Conservation (phyloP, 2,329 filamentous ascomycete species). For the Leptodontidium sp. region DNA sequence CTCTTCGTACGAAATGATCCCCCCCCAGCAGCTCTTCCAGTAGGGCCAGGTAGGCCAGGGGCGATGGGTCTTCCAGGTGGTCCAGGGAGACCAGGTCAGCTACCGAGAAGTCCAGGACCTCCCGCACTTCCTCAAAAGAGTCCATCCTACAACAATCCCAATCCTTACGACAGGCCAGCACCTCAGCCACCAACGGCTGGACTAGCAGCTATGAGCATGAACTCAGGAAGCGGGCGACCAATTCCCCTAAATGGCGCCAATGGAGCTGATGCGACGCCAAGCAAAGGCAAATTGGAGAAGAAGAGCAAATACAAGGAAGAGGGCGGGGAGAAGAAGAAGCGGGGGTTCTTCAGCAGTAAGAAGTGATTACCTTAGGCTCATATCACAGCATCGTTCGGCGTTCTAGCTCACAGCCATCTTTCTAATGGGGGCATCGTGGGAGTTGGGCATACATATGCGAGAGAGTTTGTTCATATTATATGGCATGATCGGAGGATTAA, state of each 20-base stretch:
- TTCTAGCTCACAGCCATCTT: slow-evolving; percentile 21
- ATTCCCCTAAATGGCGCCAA: slow-evolving; percentile 43
- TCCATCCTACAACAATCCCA: slow-evolving; percentile 23
- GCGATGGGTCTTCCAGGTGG: slow-evolving; percentile 30
- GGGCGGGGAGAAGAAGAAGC: slow-evolving; percentile 60
- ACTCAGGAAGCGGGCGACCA: slow-evolving; percentile 37
- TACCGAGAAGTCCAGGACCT: slow-evolving; percentile 43
- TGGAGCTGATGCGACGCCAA: slow-evolving; percentile 37
- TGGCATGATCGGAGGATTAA: slow-evolving; percentile 9
- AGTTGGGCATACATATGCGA: slow-evolving; percentile 17
- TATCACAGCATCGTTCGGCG: slow-evolving; percentile 22
- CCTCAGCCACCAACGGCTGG: slow-evolving; percentile 44
- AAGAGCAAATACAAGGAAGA: slow-evolving; percentile 59
- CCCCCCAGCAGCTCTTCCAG: slow-evolving; percentile 53
- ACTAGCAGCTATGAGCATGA: slow-evolving; percentile 41
- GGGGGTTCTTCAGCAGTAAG: slow-evolving; percentile 61
- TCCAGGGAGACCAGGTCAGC: slow-evolving; percentile 40
- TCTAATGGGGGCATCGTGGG: background rate
- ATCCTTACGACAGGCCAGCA: slow-evolving; percentile 34
- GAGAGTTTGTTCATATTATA: background rate
- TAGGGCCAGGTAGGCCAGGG: slow-evolving; percentile 30
- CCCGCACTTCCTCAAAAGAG: slow-evolving; percentile 38
- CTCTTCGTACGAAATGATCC: slow-evolving; percentile 78
- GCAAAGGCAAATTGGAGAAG: slow-evolving; percentile 55
- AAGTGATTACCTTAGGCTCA: slow-evolving; percentile 8